Evolutionary conservation across 352 stramenopile genomes (phyloP).

Genomic region (Phytophthora megakarya): DNA sequence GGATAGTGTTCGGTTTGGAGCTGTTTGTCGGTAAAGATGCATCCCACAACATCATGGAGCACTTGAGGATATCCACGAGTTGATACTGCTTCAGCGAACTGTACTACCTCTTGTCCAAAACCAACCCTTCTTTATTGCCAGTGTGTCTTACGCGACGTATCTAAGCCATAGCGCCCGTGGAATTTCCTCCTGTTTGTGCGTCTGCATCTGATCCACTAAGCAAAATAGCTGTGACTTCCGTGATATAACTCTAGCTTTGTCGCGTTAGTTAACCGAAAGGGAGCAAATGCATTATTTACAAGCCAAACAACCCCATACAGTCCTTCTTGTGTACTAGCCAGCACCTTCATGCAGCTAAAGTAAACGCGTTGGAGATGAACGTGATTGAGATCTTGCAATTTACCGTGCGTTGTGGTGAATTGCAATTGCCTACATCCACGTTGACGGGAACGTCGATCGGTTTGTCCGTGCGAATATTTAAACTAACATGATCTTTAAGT

Average conservation of each 20-base stretch:
- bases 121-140: conserved; percentile 28
- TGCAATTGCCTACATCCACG: not conserved
- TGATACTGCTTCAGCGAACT: conserved; percentile 50
- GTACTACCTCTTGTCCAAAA: conserved; percentile 48
- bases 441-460: not conserved
- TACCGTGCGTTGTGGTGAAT: not conserved
- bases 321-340: no score
- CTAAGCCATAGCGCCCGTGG: conserved; percentile 20
- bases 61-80: conserved; percentile 45
- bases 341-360: no score
- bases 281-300: no score
- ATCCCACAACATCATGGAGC: conserved; percentile 40
- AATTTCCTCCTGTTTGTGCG: no score
- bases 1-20: conserved; percentile 22
- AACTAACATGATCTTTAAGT: not conserved
- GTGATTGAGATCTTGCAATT: not conserved
- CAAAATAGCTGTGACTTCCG: no score
- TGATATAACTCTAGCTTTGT: no score
- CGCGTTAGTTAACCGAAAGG: no score
- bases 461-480: not conserved
- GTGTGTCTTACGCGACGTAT: conserved; percentile 38
- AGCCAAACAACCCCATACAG: no score
- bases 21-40: conserved; percentile 32
- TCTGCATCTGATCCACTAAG: no score
- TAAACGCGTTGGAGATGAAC: no score